Evolutionary conservation across 2,329 filamentous ascomycete genomes (phyloP), one percentile per base, ranked within the genome.

Genomic region (Didymellaceae sp.): DNA sequence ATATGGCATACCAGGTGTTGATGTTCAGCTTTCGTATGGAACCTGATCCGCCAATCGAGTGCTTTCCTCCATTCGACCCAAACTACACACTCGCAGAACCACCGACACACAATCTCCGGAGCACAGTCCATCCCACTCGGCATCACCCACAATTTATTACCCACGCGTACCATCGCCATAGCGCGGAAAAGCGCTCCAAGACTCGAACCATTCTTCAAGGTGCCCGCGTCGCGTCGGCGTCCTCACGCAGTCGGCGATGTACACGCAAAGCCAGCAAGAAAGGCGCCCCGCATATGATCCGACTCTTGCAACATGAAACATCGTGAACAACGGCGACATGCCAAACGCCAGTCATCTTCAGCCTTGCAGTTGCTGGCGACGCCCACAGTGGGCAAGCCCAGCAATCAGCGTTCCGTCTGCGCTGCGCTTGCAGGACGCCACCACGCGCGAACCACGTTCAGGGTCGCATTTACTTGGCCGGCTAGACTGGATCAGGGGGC

Each of bases 361-460:
- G 48, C 48, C 42, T 39, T 46, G 21, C 22, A 6, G 10, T n/a
- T n/a, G n/a, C n/a, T n/a, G n/a, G n/a, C n/a, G n/a, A n/a, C 25
- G 14, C n/a, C 41, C 42, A 42, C 48, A 20, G 40, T 22, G 14
- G 9, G n/a, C n/a, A 25, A 24, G 30, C 34, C 34, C 13, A 9
- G 8, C 20, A n/a, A 24, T 16, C 22, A 31, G 40, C 35, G 48
- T 32, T 20, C 43, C 48, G 37, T 14, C 48, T 37, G 46, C 13
- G 20, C 38, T 45, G 50, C 51, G 46, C 47, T 45, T 40, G 22
- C n/a, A n/a, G 21, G 17, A 30, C 43, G 55, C 55, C 51, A 50
- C 56, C 53, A 56, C 50, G 45, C 51, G 49, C 54, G 45, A 44
- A 38, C 46, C 49, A 59, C 30, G 54, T 52, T 53, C 50, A 57